Conservation (phyloP, 352 stramenopile genomes). For the Phytophthora lateralis region DNA sequence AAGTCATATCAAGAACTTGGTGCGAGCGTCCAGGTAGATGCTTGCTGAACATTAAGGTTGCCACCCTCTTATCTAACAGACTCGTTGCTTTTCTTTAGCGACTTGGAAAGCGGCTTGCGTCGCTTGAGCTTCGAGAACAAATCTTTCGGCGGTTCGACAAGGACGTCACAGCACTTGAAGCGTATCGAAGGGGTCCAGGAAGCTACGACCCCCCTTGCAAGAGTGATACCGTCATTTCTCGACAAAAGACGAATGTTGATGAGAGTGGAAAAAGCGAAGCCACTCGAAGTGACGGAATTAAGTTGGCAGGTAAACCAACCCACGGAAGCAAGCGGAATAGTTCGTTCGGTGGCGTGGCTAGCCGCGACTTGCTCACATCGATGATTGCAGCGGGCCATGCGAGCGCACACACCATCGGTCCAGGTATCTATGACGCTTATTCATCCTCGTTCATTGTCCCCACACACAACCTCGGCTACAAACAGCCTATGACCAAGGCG, state of each 20-base stretch:
- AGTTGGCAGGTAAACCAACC: conserved; percentile 6
- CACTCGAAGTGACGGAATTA: not conserved
- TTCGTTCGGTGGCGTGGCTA: conserved; percentile 41
- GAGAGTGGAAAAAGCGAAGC: conserved; percentile 3
- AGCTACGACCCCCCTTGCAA: conserved; percentile 7
- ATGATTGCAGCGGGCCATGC: conserved; percentile 55
- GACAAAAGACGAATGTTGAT: conserved; percentile 1
- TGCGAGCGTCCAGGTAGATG: conserved; percentile 39
- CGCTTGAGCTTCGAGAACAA: conserved; percentile 28
- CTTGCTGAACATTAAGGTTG: not conserved
- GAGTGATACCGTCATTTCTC: not conserved
- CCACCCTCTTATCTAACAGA: not conserved
- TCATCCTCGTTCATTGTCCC: conserved; percentile 24
- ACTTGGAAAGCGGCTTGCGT: conserved; percentile 45
- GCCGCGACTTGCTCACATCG: conserved; percentile 53
- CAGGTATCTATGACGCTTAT: conserved; percentile 42
- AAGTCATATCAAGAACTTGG: conserved; percentile 57
- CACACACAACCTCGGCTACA: conserved; percentile 56
- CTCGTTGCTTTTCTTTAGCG: conserved; percentile 13
- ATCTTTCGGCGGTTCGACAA: conserved; percentile 47
- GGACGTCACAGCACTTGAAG: conserved; percentile 21
- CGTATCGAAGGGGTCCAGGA: conserved; percentile 37
- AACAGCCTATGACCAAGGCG: conserved; percentile 22
- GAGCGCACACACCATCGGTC: conserved; percentile 37
- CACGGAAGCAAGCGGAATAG: conserved; percentile 12